Evolutionary conservation across 164 flowering plant species (phyloP), one percentile per base, ranked within the genome.

Genomic region (Nymphaea colorata): DNA sequence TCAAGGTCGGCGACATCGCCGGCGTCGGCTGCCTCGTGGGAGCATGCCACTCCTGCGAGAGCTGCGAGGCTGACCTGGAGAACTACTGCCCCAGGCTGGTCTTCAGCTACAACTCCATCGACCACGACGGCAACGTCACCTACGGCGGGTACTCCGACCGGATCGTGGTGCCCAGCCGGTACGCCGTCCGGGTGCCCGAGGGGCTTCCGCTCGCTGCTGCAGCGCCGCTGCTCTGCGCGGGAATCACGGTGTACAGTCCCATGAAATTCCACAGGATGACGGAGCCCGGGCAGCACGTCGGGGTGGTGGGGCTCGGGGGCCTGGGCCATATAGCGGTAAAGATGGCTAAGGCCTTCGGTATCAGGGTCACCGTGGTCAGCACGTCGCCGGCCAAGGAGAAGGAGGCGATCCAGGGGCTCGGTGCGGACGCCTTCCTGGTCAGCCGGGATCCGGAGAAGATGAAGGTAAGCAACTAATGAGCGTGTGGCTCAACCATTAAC

Each of bases 1-100:
- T 74, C 73, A 74, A 78, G 59, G 76, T 69, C 6, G 85, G 85
- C 47, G 83, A 79, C 42, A 79, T 64, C 59, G 82, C 71, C 0
- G 83, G 85, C 6, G 78, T 82, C 2, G 85, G 83, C 11, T 74
- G 76, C 73, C 18, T 74, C 59, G 76, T 78, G 2, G 77, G 79
- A 6, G 66, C 82, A 4, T 82, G 85, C 70, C 71, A 47, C 44
- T 69, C 77, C 2, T 82, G 85, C 66, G 75, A 71, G 0, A 63
- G 14, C 51, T 82, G 85, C 67, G 12, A 62, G 14, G 36, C 70
- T n/a, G 55, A 69, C 43, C 76, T 66, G 1, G 82, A 82, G 59
- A 82, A 76, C 44, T 76, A 79, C 69, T 82, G 85, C 70, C 77
- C 81, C 55, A 65, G 60, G 59, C 59, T 41, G 69, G 66, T 76